Evolutionary conservation across 129 eudicot species (phyloP).

Genomic region (Flaveria brownii): DNA sequence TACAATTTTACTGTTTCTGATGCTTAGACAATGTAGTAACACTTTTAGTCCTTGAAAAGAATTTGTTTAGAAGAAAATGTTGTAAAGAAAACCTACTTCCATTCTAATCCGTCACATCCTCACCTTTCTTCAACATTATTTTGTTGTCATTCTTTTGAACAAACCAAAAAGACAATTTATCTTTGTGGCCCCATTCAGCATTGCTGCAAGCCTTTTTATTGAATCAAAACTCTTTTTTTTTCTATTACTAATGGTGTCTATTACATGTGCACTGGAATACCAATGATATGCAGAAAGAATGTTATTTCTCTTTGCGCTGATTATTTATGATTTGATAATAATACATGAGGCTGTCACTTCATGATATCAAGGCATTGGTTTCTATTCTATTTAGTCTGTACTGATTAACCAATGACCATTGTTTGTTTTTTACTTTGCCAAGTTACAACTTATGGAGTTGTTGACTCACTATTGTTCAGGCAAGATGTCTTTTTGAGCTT

Average conservation of each 20-base stretch:
- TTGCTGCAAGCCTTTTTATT: background rate
- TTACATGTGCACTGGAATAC: background rate
- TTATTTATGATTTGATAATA: background rate
- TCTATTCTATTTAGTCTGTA: background rate
- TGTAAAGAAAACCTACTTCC: background rate
- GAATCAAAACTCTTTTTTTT: background rate
- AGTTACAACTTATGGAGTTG: conserved; percentile 13
- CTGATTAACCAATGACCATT: background rate
- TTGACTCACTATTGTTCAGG: conserved; percentile 41
- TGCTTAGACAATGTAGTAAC: conserved; percentile 9
- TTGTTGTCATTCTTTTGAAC: background rate
- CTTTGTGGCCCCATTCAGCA: background rate
- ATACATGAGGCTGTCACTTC: background rate
- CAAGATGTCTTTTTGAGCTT: conserved; percentile 68
- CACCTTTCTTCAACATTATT: background rate
- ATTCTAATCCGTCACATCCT: background rate
- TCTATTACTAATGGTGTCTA: background rate
- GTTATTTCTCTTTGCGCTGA: background rate
- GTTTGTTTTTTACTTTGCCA: conserved; percentile 9
- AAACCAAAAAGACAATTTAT: background rate
- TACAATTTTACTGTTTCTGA: conserved; percentile 28
- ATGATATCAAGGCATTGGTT: conserved; percentile 2
- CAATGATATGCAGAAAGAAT: background rate
- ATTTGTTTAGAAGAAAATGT: conserved; percentile 13
- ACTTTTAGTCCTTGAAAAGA: background rate